Base-by-base conservation (phyloP, 106 monocot genomes). In the Dendrobium officinale region DNA sequence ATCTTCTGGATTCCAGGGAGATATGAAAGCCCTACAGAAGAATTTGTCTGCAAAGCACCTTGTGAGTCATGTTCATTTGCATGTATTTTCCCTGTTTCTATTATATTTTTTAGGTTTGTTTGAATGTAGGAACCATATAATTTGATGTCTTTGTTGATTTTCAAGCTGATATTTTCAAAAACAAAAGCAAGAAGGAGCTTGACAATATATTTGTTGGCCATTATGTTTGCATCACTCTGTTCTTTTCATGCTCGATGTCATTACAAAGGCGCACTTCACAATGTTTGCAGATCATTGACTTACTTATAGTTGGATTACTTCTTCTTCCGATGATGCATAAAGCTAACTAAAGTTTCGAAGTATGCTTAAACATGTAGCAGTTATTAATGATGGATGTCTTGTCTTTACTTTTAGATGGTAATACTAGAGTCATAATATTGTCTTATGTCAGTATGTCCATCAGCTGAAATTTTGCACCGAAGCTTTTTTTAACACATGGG, bases 1-100 rank as follows among this genome's bases (percentile, higher is more conserved):
- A 58, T 95, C 98, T 24, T 98, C 98, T 70, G 98, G 98, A 41
- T 98, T 92, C 81, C 98, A 98, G 79, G 94, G 92, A 67, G 98
- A 98, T 86, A 89, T 98, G 49, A 92, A 88, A 81, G 98, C 94
- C 76, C 82, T 98, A 45, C 98, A 98, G 82, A 98, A 98, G 49
- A 88, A 92, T 83, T 87, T 98, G 78, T 80, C 92, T 43, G 94
- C 98, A 31, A 91, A 75, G 77, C 94, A 98, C 59, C 77, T 94
- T 84, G 98, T 98, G 81, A 86, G 88, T 80, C 31, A 49, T 70
- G 51, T 19, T 74, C 42, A 20, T 42, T 74, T 74, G 42, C 43
- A 74, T 8, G 74, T 9, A 74, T 20, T 74, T 74, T 43, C 27
- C 27, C 22, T 27, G 37, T 31, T 70, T 70, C 31, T 70, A 31